Base-by-base conservation (phyloP, 2,329 filamentous ascomycete genomes). In the Fusarium haematococcum region DNA sequence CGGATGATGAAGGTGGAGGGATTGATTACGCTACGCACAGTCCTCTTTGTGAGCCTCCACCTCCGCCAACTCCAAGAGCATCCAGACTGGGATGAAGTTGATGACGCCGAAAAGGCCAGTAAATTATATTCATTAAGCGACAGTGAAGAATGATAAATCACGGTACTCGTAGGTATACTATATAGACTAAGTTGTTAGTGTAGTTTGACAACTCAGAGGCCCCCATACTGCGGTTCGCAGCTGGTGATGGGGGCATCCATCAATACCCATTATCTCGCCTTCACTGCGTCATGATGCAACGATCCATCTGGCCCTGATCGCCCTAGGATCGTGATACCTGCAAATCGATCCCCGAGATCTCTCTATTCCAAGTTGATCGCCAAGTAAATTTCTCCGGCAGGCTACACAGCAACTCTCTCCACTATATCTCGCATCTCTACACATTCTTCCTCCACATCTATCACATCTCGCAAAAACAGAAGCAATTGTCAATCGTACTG, bases 391-490 rank as follows among this genome's bases (percentile, higher is more conserved):
- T 58, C 54, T 25, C 54, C 54, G 20, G 54, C 54, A 45, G 58
- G 58, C 58, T 45, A 35, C 10, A 18, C 33, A 30, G 18, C 50
- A 56, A 11, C 50, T 54, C 50, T 54, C 50, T 57, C 54, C 54
- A 37, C 54, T 11, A 13, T 14, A 59, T 59, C 54, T 33, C 54
- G 45, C 62, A 61, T 27, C 43, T 63, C 39, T 33, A 43, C 25
- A 30, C 63, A 67, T 74, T 62, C 67, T 66, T 61, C 68, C 61
- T 66, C 61, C 32, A 62, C 50, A 74, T 74, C 64, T 74, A 69
- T 74, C 71, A 74, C 61, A 74, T 75, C 33, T 75, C 56, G 59
- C 27, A 68, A 73, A 52, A 20, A 5, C 18, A 43, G n/a, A 66
- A 50, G 33, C 30, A 32, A 54, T 37, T 20, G 30, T 20, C 27